phyloP scores from a whole-genome alignment of 495 filamentous ascomycete species.

The Aspergillus coremiiformis region DNA sequence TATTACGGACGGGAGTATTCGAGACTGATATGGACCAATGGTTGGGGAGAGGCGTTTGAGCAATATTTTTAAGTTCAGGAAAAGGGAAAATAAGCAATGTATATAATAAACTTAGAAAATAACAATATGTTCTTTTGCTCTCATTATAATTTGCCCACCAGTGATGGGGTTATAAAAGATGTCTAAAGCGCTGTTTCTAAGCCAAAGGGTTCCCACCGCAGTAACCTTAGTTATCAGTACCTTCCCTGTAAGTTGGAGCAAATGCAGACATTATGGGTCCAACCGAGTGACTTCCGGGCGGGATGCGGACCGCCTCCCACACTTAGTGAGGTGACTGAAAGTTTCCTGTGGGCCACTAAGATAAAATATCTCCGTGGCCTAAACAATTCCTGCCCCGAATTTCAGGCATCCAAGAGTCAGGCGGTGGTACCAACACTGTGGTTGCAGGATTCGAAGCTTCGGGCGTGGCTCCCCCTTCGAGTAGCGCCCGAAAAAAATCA shows the following conservation, averaged over 20 bases:
- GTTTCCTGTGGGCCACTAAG: slow-evolving; percentile 7
- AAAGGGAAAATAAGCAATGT: no score
- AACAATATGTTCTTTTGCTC: no score
- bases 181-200: no score
- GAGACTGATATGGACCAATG: no score
- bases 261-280: slow-evolving; percentile 1
- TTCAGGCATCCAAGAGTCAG: slow-evolving; percentile 8
- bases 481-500: slow-evolving; percentile 10
- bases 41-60: no score
- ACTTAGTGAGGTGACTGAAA: slow-evolving; percentile 6
- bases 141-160: no score
- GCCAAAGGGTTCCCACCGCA: not conserved
- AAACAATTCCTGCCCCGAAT: slow-evolving; percentile 5
- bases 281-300: slow-evolving; percentile 19
- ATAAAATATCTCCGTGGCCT: slow-evolving; percentile 8
- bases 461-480: slow-evolving; percentile 7
- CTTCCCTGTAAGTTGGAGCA: not conserved
- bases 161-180: no score
- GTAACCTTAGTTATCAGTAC: no score
- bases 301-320: slow-evolving; percentile 21
- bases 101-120: no score
- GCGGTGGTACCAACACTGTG: slow-evolving; percentile 14
- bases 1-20: no score
- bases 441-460: slow-evolving; percentile 16
- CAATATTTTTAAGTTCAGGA: no score